phyloP scores from a whole-genome alignment of 257 asterid genomes.

The Paraleonurus japonicus region DNA sequence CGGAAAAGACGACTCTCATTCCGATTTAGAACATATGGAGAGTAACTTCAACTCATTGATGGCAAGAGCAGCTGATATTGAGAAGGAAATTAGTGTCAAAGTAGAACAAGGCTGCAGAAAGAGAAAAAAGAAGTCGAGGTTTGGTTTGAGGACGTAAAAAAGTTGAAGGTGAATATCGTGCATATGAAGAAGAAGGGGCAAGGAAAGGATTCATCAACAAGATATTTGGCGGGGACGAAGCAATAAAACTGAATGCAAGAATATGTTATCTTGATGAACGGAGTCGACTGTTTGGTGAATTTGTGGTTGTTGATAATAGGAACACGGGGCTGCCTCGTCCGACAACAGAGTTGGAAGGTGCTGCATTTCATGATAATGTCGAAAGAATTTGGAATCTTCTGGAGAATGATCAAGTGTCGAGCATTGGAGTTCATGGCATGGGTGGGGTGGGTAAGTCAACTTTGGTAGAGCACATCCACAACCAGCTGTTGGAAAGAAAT shows the following conservation, averaged over 20 bases:
- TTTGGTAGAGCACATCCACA: too few species aligned
- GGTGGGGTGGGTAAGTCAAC: slow-evolving; percentile 25
- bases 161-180: background rate
- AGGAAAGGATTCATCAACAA: background rate
- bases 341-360: background rate
- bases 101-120: background rate
- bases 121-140: slow-evolving; percentile 14
- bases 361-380: background rate
- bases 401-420: slow-evolving; percentile 7
- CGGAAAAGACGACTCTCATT: background rate
- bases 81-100: background rate
- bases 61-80: background rate
- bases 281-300: slow-evolving; percentile 9
- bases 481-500: background rate
- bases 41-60: background rate
- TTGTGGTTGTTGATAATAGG: background rate
- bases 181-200: background rate
- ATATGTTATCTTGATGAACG: background rate
- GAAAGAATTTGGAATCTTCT: slow-evolving; percentile 1
- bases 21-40: background rate
- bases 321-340: background rate
- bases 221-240: background rate
- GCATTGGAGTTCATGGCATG: slow-evolving; percentile 19
- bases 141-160: slow-evolving; percentile 10
- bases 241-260: background rate